These are phyloP conservation scores for Capsella bursapastoris DNA, from an alignment of 345 rosid genomes.

Conservation along the genomic window DNA sequence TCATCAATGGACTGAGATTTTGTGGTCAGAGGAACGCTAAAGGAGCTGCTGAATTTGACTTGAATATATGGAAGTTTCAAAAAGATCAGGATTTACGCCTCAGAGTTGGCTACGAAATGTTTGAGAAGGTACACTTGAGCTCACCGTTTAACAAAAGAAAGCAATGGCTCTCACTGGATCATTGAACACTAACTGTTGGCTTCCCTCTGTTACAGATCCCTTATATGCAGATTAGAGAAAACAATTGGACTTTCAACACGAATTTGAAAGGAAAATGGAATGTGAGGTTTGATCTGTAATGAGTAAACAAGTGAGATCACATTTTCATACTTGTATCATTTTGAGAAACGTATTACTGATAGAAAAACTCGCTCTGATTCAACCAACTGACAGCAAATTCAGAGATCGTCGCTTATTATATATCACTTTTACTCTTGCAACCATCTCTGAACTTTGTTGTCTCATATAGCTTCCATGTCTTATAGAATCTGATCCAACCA, in stretches of 20 bases:
- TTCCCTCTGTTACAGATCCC: conserved; percentile 59
- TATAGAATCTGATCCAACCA: conserved; percentile 20
- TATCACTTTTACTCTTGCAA: conserved; percentile 27
- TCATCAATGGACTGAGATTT: conserved; percentile 8
- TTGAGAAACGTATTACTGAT: conserved; percentile 11
- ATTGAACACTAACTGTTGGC: conserved; percentile 11
- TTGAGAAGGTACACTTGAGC: conserved; percentile 63
- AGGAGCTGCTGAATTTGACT: conserved; percentile 81
- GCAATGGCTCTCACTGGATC: conserved; percentile 12
- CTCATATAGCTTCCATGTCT: conserved; percentile 4
- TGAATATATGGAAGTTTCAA: conserved; percentile 75
- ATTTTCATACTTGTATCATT: conserved; percentile 20
- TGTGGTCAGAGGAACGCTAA: conserved; percentile 67
- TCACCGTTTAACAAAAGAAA: conserved; percentile 2
- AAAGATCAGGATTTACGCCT: conserved; percentile 81
- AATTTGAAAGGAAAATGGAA: conserved; percentile 83
- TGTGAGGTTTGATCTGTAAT: conserved; percentile 66
- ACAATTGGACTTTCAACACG: conserved; percentile 81
- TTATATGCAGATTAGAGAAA: conserved; percentile 85
- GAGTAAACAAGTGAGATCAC: conserved; percentile 3
- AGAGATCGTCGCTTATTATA: conserved; percentile 1
- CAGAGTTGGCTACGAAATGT: conserved; percentile 75
- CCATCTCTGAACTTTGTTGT: conserved; percentile 7
- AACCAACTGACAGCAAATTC: neutral
- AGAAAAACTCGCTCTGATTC: neutral